Evolutionary conservation across 768 basidiomycete species (phyloP).

Genomic region (Rhizopogon salebrosus): DNA sequence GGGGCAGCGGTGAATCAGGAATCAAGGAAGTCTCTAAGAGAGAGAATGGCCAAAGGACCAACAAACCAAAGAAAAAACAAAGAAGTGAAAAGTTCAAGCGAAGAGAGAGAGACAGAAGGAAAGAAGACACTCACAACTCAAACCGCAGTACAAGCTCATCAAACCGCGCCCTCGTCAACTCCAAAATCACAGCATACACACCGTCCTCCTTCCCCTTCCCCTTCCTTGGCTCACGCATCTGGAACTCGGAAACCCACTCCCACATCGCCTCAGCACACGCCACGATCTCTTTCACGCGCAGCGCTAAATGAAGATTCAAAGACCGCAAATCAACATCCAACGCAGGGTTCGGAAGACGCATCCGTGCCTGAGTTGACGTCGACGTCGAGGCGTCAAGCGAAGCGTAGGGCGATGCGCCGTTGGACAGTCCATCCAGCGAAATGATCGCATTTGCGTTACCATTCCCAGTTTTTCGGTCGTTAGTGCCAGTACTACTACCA

Average conservation of each 20-base stretch:
- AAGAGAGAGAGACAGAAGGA: neutral
- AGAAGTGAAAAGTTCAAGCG: neutral
- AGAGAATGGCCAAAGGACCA: neutral
- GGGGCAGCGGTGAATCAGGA: neutral
- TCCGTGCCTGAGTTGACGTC: neutral
- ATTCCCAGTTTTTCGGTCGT: neutral
- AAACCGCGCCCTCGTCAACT: slow-evolving; percentile 57
- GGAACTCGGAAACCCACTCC: slow-evolving; percentile 62
- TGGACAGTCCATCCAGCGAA: slow-evolving; percentile 30
- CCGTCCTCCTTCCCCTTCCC: slow-evolving; percentile 6
- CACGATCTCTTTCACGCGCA: slow-evolving; percentile 59
- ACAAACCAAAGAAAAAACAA: neutral
- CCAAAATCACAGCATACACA: slow-evolving; percentile 30
- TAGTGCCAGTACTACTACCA: too few relatives aligned
- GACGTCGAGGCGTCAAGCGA: slow-evolving; percentile 36
- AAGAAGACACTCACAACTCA: slow-evolving; percentile 45
- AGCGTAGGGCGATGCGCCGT: slow-evolving; percentile 40
- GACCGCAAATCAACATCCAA: slow-evolving; percentile 53
- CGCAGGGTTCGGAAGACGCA: slow-evolving; percentile 45
- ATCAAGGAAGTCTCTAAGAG: neutral
- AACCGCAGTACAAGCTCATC: slow-evolving; percentile 53
- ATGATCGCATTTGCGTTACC: neutral
- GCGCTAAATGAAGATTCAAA: slow-evolving; percentile 58
- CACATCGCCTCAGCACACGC: slow-evolving; percentile 76
- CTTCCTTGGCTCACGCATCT: slow-evolving; percentile 27